Percentiles rank a stretch among this genome's conserved stretches.
These are phyloP conservation scores for Corymbia citriodora DNA, from an alignment of 441 rosid species.

Conservation along the genomic window DNA sequence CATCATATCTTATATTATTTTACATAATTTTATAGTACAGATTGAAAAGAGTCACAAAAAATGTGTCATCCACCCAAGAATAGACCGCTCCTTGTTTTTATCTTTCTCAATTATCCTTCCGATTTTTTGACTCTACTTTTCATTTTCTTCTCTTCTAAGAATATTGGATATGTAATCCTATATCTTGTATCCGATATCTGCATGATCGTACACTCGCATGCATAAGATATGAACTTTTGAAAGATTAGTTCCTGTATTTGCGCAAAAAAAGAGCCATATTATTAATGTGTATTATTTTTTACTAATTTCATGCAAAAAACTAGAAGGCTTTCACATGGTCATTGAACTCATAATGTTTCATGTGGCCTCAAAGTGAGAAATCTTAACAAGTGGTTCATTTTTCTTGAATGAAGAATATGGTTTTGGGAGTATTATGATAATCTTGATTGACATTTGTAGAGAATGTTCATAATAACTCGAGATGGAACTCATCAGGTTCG, in stretches of 20 bases:
- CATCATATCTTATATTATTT: neutral
- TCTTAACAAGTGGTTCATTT: neutral
- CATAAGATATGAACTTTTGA: neutral
- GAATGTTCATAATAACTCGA: neutral
- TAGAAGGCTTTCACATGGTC: neutral
- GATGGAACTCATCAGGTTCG: neutral
- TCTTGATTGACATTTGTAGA: neutral
- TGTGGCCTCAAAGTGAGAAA: neutral
- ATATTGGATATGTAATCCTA: neutral
- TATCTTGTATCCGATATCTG: neutral
- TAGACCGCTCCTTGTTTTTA: neutral
- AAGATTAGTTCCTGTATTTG: neutral
- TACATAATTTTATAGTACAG: neutral
- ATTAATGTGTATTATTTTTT: neutral
- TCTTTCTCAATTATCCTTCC: neutral
- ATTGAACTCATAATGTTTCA: neutral
- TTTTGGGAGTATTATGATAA: neutral
- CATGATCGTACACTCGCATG: neutral
- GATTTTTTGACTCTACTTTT: neutral
- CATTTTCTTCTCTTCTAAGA: neutral
- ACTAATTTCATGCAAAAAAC: neutral
- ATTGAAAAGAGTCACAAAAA: neutral
- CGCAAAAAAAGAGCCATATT: neutral
- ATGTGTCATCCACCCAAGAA: neutral
- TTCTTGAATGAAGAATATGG: neutral